Conservation (phyloP, 352 stramenopile species). For the Globisporangium barbulae region DNA sequence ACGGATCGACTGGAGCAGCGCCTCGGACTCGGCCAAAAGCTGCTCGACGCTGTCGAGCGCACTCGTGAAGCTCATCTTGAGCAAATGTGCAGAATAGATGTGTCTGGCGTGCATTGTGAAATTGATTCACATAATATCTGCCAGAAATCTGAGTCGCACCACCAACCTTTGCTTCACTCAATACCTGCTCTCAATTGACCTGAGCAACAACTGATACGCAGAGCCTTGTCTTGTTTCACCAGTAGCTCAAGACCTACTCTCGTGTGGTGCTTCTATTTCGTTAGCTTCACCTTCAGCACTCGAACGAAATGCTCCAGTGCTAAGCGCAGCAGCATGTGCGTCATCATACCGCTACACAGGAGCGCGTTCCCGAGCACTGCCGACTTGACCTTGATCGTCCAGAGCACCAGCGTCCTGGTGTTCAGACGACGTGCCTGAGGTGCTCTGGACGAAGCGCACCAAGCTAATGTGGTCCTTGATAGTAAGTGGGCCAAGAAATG, state of each 20-base stretch:
- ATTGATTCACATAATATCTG: not conserved
- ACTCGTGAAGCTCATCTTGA: not conserved
- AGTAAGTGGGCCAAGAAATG: too few species aligned
- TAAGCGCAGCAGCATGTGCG: constrained; percentile 33
- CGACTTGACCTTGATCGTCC: too few species aligned
- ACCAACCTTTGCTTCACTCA: not conserved
- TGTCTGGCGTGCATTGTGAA: too few species aligned
- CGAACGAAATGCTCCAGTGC: constrained; percentile 14
- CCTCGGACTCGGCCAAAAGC: constrained; percentile 1
- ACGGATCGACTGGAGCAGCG: not conserved
- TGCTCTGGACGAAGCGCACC: too few species aligned
- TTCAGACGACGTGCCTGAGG: too few species aligned
- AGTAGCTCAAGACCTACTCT: too few species aligned
- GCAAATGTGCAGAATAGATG: not conserved
- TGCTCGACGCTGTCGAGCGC: not conserved
- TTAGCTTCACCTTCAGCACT: not conserved
- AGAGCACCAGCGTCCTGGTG: too few species aligned
- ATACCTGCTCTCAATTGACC: not conserved
- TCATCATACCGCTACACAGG: too few species aligned
- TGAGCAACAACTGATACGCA: not conserved
- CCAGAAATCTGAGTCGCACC: not conserved
- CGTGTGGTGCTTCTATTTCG: not conserved
- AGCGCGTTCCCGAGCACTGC: too few species aligned
- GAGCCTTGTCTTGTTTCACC: too few species aligned
- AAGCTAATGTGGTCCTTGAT: too few species aligned